phyloP scores from a whole-genome alignment of 345 rosid species.

The Brassica napus region DNA sequence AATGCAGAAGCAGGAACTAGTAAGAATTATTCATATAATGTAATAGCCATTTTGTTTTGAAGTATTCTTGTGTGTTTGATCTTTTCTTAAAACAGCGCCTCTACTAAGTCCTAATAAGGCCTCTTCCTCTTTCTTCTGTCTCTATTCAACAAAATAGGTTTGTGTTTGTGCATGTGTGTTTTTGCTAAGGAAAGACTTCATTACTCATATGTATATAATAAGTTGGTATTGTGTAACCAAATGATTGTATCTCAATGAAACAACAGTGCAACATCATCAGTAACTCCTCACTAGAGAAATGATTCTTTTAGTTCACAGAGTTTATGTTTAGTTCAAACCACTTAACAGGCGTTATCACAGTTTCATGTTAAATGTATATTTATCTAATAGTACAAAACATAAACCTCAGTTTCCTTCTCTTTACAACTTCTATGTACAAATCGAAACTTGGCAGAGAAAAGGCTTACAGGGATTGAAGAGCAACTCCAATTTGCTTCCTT shows the following conservation, averaged over 20 bases:
- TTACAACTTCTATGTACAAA: slow-evolving; percentile 29
- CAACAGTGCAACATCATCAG: not conserved
- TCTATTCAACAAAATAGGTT: slow-evolving; percentile 6
- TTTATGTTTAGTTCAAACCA: not conserved
- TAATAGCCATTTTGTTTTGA: slow-evolving; percentile 34
- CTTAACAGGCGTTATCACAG: slow-evolving; percentile 11
- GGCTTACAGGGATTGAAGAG: slow-evolving; percentile 22
- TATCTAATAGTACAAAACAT: slow-evolving; percentile 21
- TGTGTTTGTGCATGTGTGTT: slow-evolving; percentile 22
- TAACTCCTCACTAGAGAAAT: not conserved
- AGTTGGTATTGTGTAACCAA: slow-evolving; percentile 22
- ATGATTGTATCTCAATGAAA: not conserved
- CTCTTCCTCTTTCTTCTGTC: slow-evolving; percentile 7
- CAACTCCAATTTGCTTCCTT: not conserved
- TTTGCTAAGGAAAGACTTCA: slow-evolving; percentile 14
- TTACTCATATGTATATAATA: slow-evolving; percentile 11
- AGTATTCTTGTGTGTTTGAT: slow-evolving; percentile 24
- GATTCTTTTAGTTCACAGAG: not conserved
- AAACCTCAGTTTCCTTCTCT: slow-evolving; percentile 21
- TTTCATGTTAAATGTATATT: not conserved
- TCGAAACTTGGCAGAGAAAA: not conserved
- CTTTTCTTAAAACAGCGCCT: not conserved
- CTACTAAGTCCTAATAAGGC: slow-evolving; percentile 38
- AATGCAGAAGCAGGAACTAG: slow-evolving; percentile 51
- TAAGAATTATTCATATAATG: slow-evolving; percentile 8